Conservation (phyloP, 306 rosid genomes). For the Castanopsis chinensis region DNA sequence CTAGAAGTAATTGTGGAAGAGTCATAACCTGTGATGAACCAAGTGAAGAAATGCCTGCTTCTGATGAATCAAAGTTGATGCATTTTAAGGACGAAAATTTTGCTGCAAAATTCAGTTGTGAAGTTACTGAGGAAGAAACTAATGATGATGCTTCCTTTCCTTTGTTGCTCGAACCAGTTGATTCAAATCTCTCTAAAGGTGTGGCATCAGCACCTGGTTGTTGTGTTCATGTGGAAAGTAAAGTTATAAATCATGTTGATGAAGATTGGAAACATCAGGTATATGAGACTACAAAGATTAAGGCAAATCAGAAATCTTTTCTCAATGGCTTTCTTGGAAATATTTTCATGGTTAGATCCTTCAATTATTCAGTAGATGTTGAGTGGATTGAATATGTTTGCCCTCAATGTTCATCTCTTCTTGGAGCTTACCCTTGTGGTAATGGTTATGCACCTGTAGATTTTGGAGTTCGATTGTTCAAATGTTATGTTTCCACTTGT, state of each 20-base stretch:
- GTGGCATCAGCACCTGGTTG: conserved; percentile 33
- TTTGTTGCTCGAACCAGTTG: conserved; percentile 29
- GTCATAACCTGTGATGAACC: conserved; percentile 25
- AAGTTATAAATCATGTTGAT: conserved; percentile 13
- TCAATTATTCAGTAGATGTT: conserved; percentile 68
- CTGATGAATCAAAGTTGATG: conserved; percentile 23
- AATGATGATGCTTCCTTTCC: conserved; percentile 30
- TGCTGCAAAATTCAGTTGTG: conserved; percentile 28
- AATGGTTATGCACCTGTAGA: conserved; percentile 59
- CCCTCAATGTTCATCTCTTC: conserved; percentile 70
- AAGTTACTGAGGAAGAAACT: conserved; percentile 21
- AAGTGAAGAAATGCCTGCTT: conserved; percentile 13
- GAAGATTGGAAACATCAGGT: conserved; percentile 37
- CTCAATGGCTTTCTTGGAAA: conserved; percentile 90
- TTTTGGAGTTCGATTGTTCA: conserved; percentile 81
- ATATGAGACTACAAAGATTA: conserved; percentile 43
- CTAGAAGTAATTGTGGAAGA: conserved; percentile 25
- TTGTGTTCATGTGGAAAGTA: conserved; percentile 32
- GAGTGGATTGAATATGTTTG: conserved; percentile 74
- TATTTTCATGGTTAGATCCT: conserved; percentile 80
- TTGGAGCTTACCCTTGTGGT: conserved; percentile 85
- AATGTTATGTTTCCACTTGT: conserved; percentile 71
- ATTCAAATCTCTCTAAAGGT: conserved; percentile 27
- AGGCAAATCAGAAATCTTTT: conserved; percentile 53
- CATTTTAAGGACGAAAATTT: conserved; percentile 30